Evolutionary conservation across 1,284 basidiomycete species (phyloP), one percentile per base, ranked within the genome.

Genomic region (Tylopilus orsonianus): DNA sequence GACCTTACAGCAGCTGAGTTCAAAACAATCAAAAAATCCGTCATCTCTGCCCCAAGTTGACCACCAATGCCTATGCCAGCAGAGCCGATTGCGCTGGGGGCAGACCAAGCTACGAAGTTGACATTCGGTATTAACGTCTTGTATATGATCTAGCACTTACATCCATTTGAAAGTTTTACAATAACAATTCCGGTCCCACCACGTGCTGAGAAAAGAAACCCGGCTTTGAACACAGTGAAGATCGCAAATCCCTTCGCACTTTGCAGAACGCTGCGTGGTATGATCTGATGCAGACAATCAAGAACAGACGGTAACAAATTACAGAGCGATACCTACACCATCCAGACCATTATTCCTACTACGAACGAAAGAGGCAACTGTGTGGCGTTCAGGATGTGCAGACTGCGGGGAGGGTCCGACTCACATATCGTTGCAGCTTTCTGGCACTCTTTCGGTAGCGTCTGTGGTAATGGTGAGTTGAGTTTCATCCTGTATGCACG

Each of bases 111-210:
- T 93, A 57, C 29, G 27, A 46, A 33, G 36, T 38, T 24, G 38
- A 38, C 37, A 41, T 41, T 51, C 8, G 4, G 6, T 18, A 33
- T 41, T 35, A 44, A 35, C 18, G 39, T 26, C 34, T 38, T 22
- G 26, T 8, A 19, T 23, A 23, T 48, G 20, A 35, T n/a, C 14
- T 38, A 47, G 18, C 22, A 77, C 90, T 73, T 64, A 92, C 90
- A 73, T 56, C 94, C 96, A 69, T 97, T 82, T 3, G 84, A 76
- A 14, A 93, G 74, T 53, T 77, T 84, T 4, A 93, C 94, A 40
- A 99, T 94, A 22, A 98, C 97, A 10, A 99, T 72, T 1, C 96
- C 96, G 24, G 85, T 87, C 5, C 96, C 96, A 18, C 87, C 97
- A 55, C 87, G 71, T 4, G 86, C 86, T 36, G 86, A 87, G 66